Evolutionary conservation across 257 asterid genomes (phyloP).

Genomic region (Solanum peruvianum): DNA sequence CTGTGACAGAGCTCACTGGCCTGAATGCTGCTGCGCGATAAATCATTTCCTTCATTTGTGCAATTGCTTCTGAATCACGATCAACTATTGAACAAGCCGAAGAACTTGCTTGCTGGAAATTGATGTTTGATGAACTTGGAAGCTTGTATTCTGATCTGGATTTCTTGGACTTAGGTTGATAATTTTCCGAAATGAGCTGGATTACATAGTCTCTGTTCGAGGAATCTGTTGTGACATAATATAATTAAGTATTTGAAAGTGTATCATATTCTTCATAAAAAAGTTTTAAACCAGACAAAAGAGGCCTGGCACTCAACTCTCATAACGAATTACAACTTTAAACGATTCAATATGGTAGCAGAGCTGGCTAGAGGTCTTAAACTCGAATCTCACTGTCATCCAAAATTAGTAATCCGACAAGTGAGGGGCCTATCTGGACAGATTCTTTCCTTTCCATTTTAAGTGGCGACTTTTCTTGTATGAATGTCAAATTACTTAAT

Average conservation of each 20-base stretch:
- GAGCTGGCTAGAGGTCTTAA: neutral
- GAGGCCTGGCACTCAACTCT: neutral
- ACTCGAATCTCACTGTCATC: neutral
- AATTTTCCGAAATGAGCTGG: slow-evolving; percentile 14
- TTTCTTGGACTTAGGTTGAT: slow-evolving; percentile 20
- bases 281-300: neutral
- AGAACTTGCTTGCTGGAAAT: slow-evolving; percentile 48
- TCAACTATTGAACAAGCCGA: slow-evolving; percentile 38
- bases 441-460: neutral
- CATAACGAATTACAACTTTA: neutral
- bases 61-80: slow-evolving; percentile 77
- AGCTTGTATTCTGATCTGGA: slow-evolving; percentile 16
- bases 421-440: neutral
- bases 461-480: neutral
- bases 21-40: slow-evolving; percentile 82
- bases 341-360: neutral
- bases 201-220: neutral
- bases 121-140: slow-evolving; percentile 46
- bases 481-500: neutral
- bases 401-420: neutral
- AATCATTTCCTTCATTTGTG: slow-evolving; percentile 90
- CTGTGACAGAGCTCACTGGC: slow-evolving; percentile 61
- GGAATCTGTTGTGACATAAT: neutral
- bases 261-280: neutral
- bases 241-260: neutral